Evolutionary conservation across 2,329 filamentous ascomycete genomes (phyloP), one percentile per base, ranked within the genome.

Genomic region (Pseudogymnoascus sp.): DNA sequence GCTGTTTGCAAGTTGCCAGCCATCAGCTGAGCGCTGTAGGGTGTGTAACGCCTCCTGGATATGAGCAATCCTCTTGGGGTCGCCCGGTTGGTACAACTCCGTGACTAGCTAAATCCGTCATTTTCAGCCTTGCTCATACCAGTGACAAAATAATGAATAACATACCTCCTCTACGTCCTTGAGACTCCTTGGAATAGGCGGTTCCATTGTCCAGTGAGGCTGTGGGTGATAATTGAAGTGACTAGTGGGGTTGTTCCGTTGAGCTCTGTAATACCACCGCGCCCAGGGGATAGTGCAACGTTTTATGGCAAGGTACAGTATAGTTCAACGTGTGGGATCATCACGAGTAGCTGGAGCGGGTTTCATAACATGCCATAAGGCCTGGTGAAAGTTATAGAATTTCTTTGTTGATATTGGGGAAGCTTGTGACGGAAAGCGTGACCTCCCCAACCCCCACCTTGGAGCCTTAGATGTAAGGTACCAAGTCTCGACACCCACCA

Each of bases 1-100:
- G 61, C 85, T 84, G 71, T 93, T 87, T 18, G 91, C 92, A 53
- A 97, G 82, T 63, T 89, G 82, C 95, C 95, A 99, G 62, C 92
- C 93, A 70, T 90, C 82, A 1, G 87, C 80, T 2, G 91, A 90
- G 68, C 86, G 86, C 72, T 97, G 95, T 16, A 97, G 78, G 25
- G 82, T 80, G 66, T 95, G 90, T 12, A 99, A 79, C 12, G 88
- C 85, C 63, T 89, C 86, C 73, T 97, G 90, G 59, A 86, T 85
- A 60, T 79, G 75, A 28, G 76, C 74, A 64, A 82, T 75, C 62
- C 75, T 74, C 66, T 72, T 72, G 59, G 69, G 78, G 66, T 72
- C 74, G 37, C 70, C 70, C 46, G 81, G 79, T 56, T 77, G 74
- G 65, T 84, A 84, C 9, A 85, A 71, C 18, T 78, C 76, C 64